Evolutionary conservation across 2,329 filamentous ascomycete species (phyloP).

Genomic region (Pestalotiopsis sp.): DNA sequence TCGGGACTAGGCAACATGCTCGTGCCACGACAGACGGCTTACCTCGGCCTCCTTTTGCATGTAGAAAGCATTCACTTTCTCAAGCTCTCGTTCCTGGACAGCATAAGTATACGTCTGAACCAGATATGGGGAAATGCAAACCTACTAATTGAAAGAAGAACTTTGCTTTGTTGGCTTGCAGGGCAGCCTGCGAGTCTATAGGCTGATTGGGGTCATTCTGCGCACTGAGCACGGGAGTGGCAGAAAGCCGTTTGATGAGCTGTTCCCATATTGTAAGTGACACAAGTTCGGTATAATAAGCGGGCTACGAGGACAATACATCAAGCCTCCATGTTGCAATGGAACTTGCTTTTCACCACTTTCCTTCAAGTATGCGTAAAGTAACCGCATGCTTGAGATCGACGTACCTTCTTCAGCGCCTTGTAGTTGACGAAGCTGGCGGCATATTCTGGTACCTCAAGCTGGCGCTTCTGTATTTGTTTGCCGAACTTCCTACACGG

Average conservation of each 20-base stretch:
- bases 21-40: conserved; percentile 31
- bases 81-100: conserved; percentile 86
- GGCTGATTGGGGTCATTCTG: conserved; percentile 65
- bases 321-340: not conserved
- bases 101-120: conserved; percentile 36
- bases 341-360: conserved; percentile 11
- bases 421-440: conserved; percentile 99
- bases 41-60: conserved; percentile 98
- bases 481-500: conserved; percentile 94
- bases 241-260: conserved; percentile 98
- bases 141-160: conserved; percentile 97
- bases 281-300: conserved; percentile 15
- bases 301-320: not conserved
- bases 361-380: not conserved
- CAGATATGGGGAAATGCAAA: conserved; percentile 12
- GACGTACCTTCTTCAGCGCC: conserved; percentile 89
- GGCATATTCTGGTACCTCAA: conserved; percentile 98
- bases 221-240: conserved; percentile 80
- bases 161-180: conserved; percentile 96
- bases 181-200: conserved; percentile 79
- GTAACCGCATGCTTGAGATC: not conserved
- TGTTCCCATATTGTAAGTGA: conserved; percentile 45
- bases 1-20: conserved; percentile 14
- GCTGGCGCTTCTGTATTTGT: conserved; percentile 97
- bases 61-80: conserved; percentile 98